Conservation (phyloP, 345 rosid genomes). For the Corchorus olitorius region DNA sequence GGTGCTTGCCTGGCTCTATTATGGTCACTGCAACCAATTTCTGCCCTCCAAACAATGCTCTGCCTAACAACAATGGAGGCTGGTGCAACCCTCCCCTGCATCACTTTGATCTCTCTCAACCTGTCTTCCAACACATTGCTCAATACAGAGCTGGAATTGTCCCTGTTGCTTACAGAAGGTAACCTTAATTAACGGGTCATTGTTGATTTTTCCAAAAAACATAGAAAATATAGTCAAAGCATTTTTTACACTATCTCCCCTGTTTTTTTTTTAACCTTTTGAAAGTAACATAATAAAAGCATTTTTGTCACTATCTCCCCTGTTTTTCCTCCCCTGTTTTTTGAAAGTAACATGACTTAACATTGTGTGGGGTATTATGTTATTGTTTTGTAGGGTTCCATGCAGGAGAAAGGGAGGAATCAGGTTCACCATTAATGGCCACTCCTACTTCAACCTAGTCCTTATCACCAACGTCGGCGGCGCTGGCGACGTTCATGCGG, state of each 20-base stretch:
- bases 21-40: slow-evolving; percentile 79
- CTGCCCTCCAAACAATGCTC: slow-evolving; percentile 80
- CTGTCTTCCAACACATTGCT: slow-evolving; percentile 81
- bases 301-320: not conserved
- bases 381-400: slow-evolving; percentile 47
- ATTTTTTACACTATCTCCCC: not conserved
- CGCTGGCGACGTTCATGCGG: slow-evolving; percentile 76
- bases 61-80: slow-evolving; percentile 76
- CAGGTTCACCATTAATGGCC: slow-evolving; percentile 79
- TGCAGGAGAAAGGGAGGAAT: slow-evolving; percentile 71
- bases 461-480: slow-evolving; percentile 81
- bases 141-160: slow-evolving; percentile 80
- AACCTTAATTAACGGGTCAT: not conserved
- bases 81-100: slow-evolving; percentile 90
- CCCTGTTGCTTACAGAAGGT: slow-evolving; percentile 74
- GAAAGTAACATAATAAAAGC: not conserved
- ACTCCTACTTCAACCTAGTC: slow-evolving; percentile 77
- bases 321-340: not conserved
- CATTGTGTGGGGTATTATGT: not conserved
- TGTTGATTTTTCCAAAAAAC: not conserved
- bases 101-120: slow-evolving; percentile 82
- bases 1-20: slow-evolving; percentile 79
- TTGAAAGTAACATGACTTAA: not conserved
- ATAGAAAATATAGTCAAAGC: not conserved
- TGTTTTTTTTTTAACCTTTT: not conserved